phyloP scores from a whole-genome alignment of 768 basidiomycete genomes.

The Agaricus sinodeliciosus region DNA sequence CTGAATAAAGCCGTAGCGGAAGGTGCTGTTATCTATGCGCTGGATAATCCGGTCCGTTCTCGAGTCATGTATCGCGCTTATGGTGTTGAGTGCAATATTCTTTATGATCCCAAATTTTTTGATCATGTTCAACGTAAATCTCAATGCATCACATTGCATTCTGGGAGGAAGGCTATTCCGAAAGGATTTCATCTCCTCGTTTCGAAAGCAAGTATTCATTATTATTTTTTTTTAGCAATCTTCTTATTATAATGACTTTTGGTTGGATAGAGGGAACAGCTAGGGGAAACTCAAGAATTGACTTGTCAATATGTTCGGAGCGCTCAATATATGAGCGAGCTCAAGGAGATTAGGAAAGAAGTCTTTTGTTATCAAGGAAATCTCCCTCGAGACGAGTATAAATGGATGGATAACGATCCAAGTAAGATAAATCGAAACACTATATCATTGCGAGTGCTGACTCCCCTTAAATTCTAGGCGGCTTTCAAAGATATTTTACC shows the following conservation, averaged over 20 bases:
- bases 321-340: not conserved
- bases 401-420: conserved; percentile 16
- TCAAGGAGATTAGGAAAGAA: not conserved
- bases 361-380: not conserved
- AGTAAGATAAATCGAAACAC: conserved; percentile 8
- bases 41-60: conserved; percentile 34
- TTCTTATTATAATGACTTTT: not conserved
- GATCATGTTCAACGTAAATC: conserved; percentile 30
- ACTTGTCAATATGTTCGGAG: not conserved
- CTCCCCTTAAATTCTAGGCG: conserved; percentile 1
- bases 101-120: conserved; percentile 22
- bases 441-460: not conserved
- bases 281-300: not conserved
- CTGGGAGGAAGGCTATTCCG: conserved; percentile 25
- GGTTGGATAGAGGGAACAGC: not conserved
- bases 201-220: conserved; percentile 20
- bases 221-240: not conserved
- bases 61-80: conserved; percentile 35
- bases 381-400: not conserved
- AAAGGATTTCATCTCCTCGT: conserved; percentile 28
- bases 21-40: conserved; percentile 23
- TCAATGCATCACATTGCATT: conserved; percentile 18
- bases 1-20: conserved; percentile 16
- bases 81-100: conserved; percentile 25
- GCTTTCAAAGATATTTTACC: conserved; percentile 1